Conservation (phyloP, 768 basidiomycete species). For the Hygrocybe coccinea region DNA sequence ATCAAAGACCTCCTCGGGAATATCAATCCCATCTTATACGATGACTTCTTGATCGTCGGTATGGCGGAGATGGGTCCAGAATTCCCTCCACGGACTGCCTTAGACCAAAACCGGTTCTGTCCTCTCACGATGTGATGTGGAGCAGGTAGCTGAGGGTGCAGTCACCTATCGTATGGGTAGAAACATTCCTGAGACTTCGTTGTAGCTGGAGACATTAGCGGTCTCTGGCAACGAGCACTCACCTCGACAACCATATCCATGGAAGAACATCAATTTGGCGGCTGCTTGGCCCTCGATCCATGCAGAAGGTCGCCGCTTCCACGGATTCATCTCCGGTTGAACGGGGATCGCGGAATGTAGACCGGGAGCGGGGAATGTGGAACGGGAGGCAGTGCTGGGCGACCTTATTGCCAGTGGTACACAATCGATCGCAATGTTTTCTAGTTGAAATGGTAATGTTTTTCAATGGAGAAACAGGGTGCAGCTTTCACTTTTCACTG, state of each 20-base stretch:
- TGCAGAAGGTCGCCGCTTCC: conserved; percentile 60
- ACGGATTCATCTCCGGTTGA: conserved; percentile 48
- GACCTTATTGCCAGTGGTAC: too few species aligned
- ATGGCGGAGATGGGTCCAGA: conserved; percentile 65
- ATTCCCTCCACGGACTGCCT: conserved; percentile 87
- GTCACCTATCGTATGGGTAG: conserved; percentile 52
- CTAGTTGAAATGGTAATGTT: too few species aligned
- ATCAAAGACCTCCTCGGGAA: conserved; percentile 88
- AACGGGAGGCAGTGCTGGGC: too few species aligned
- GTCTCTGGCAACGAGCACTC: conserved; percentile 87
- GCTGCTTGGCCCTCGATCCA: conserved; percentile 76
- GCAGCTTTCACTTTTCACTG: too few species aligned
- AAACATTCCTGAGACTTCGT: conserved; percentile 50
- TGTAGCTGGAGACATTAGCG: conserved; percentile 82
- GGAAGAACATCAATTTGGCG: conserved; percentile 79
- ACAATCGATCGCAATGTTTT: too few species aligned
- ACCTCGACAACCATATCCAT: conserved; percentile 79
- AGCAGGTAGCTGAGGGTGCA: conserved; percentile 38
- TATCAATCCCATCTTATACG: conserved; percentile 74
- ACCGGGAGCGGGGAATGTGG: too few species aligned
- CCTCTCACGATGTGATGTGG: conserved; percentile 32
- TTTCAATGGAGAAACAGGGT: too few species aligned
- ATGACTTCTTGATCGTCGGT: conserved; percentile 73
- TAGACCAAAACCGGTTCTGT: conserved; percentile 38
- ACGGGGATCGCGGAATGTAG: too few species aligned